Conservation (phyloP, 2,329 filamentous ascomycete genomes). For the Ophiostoma quercus region DNA sequence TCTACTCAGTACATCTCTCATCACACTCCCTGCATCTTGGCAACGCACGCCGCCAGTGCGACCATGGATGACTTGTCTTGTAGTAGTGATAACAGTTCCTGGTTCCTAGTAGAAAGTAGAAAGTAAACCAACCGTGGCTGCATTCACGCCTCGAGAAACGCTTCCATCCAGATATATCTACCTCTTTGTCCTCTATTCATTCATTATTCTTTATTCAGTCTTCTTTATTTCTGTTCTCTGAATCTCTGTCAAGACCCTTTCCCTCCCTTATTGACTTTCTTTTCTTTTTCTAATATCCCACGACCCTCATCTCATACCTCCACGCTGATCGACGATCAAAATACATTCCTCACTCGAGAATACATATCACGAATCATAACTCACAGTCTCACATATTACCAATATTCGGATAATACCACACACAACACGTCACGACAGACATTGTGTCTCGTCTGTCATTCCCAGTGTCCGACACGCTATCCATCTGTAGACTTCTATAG, state of each 20-base stretch:
- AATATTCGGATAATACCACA: not conserved
- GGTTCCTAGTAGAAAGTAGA: no score
- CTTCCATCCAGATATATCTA: no score
- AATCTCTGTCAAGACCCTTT: not conserved
- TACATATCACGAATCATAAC: no score
- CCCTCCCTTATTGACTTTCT: not conserved
- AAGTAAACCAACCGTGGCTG: no score
- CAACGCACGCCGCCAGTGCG: not conserved
- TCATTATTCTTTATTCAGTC: not conserved
- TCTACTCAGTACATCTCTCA: not conserved
- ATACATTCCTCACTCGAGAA: not conserved
- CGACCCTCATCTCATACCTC: not conserved
- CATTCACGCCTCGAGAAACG: no score
- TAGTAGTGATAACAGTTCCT: not conserved
- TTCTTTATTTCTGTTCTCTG: not conserved
- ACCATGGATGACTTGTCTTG: not conserved
- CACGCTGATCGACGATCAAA: not conserved
- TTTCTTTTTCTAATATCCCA: not conserved
- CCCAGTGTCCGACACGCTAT: not conserved
- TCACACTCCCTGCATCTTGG: not conserved
- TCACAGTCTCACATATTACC: no score
- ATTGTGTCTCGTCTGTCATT: constrained; percentile 6
- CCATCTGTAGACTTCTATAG: not conserved
- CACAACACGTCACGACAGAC: constrained; percentile 3
- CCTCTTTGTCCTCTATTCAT: not conserved